Evolutionary conservation across 129 eudicot genomes (phyloP).

Genomic region (Logfia minima): DNA sequence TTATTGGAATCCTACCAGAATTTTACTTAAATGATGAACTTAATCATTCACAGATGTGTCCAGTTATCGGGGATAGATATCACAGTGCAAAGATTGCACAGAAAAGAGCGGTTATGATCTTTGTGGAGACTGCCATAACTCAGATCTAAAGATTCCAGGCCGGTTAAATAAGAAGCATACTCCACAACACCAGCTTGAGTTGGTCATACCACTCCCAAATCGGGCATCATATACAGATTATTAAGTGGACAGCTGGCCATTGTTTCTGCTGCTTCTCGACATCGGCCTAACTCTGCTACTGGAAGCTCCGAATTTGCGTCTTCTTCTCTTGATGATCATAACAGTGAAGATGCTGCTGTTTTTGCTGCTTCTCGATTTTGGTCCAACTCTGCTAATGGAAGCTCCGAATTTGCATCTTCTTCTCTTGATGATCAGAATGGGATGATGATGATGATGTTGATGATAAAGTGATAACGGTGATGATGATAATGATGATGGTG

Average conservation of each 20-base stretch:
- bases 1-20: background rate
- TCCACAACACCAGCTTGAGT: slow-evolving; percentile 58
- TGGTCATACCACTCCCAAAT: slow-evolving; percentile 35
- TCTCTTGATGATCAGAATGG: slow-evolving; percentile 2
- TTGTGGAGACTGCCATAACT: slow-evolving; percentile 65
- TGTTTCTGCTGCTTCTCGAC: slow-evolving; percentile 36
- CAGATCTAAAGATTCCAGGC: slow-evolving; percentile 67
- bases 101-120: slow-evolving; percentile 61
- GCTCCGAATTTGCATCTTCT: slow-evolving; percentile 21
- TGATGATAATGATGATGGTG: slow-evolving; percentile 20
- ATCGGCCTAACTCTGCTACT: slow-evolving; percentile 9
- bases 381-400: slow-evolving; percentile 17
- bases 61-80: slow-evolving; percentile 75
- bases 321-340: slow-evolving; percentile 15
- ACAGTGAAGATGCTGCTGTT: background rate
- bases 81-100: slow-evolving; percentile 64
- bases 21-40: background rate
- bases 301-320: slow-evolving; percentile 22
- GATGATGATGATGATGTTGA: slow-evolving; percentile 13
- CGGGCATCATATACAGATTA: slow-evolving; percentile 37
- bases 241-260: slow-evolving; percentile 44
- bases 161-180: slow-evolving; percentile 81
- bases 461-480: slow-evolving; percentile 6
- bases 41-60: slow-evolving; percentile 54
- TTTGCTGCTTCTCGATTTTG: slow-evolving; percentile 31